Conservation (phyloP, 306 rosid species). For the Castanea mollissima region DNA sequence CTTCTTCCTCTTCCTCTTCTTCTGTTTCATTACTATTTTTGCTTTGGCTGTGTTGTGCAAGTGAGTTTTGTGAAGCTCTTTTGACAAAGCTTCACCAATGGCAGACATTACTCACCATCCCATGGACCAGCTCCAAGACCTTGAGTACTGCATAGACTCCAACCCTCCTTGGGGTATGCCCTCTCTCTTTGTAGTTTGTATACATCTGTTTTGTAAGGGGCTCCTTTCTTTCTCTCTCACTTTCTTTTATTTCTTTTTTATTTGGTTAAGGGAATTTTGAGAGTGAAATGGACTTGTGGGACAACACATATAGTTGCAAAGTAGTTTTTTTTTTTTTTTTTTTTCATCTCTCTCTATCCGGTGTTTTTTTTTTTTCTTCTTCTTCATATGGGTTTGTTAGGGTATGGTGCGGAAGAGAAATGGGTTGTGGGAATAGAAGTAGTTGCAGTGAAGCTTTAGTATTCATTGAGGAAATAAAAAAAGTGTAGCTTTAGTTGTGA, state of each 20-base stretch:
- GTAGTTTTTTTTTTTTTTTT: neutral
- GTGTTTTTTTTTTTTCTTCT: neutral
- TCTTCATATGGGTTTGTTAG: neutral
- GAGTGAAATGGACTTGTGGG: conserved; percentile 14
- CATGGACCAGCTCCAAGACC: conserved; percentile 99
- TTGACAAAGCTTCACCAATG: conserved; percentile 58
- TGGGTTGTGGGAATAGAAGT: conserved; percentile 1
- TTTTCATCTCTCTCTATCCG: neutral
- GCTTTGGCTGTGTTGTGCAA: conserved; percentile 20
- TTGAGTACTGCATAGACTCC: conserved; percentile 96
- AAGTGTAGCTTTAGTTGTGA: neutral
- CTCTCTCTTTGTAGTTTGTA: neutral
- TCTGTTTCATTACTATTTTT: conserved; percentile 7
- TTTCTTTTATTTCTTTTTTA: neutral
- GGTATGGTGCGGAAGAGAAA: neutral
- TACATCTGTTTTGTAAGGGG: neutral
- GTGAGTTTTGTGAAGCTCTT: conserved; percentile 25
- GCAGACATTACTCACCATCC: conserved; percentile 92
- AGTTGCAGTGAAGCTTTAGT: neutral
- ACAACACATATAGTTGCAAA: conserved; percentile 11
- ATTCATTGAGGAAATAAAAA: too few relatives aligned
- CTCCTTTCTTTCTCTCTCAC: conserved; percentile 5
- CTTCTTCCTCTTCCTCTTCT: conserved; percentile 32
- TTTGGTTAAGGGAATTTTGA: neutral
- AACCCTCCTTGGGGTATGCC: conserved; percentile 95